These are phyloP conservation scores for Agastache rugosa DNA, from an alignment of 257 asterid genomes.

Conservation along the genomic window DNA sequence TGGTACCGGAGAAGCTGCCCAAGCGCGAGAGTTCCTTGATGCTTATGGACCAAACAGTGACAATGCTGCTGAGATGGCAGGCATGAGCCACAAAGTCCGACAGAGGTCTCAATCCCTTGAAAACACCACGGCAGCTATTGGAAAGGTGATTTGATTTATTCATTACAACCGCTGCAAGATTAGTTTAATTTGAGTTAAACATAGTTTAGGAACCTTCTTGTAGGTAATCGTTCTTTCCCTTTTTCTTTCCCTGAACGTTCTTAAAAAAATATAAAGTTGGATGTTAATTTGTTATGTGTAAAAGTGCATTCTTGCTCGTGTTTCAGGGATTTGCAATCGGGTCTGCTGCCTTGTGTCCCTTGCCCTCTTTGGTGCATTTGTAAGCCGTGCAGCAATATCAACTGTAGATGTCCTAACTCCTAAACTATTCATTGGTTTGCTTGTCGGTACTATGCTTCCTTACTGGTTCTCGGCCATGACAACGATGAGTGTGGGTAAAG, in stretches of 20 bases:
- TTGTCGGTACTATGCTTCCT: conserved; percentile 67
- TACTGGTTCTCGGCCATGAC: conserved; percentile 74
- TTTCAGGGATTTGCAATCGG: conserved; percentile 64
- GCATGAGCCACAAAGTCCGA: conserved; percentile 51
- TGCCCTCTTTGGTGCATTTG: conserved; percentile 63
- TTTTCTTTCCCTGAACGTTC: neutral
- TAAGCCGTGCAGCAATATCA: conserved; percentile 54
- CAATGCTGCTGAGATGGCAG: conserved; percentile 62
- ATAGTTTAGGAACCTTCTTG: neutral
- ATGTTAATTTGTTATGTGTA: neutral
- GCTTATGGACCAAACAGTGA: conserved; percentile 63
- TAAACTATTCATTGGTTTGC: conserved; percentile 57
- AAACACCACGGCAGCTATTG: conserved; percentile 61
- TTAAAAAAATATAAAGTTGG: neutral
- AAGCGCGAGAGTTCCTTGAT: conserved; percentile 54
- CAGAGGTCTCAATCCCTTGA: conserved; percentile 57
- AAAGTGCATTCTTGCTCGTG: neutral
- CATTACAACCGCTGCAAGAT: neutral
- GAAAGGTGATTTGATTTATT: conserved; percentile 39
- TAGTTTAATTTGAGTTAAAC: neutral
- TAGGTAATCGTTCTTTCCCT: neutral
- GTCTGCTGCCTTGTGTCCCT: conserved; percentile 67
- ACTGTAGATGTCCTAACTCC: conserved; percentile 57
- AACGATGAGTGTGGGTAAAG: conserved; percentile 61
- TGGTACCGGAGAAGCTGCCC: conserved; percentile 53